Base-by-base conservation (phyloP, 805 yeast genomes). In the Wickerhamomyces hampshirensis region DNA sequence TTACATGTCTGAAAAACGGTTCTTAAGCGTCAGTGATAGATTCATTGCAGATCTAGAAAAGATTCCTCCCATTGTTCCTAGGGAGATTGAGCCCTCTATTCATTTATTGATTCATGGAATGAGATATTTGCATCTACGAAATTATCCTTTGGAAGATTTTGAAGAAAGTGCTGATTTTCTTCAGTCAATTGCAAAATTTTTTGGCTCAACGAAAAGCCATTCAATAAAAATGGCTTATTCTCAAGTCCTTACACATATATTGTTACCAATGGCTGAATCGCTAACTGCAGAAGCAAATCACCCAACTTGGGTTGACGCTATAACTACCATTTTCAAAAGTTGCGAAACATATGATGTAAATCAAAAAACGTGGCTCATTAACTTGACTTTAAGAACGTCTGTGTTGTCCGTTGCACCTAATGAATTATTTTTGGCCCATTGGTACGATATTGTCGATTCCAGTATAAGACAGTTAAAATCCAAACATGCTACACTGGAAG, bases 241-340 rank as follows among this genome's bases (percentile, higher is more conserved):
- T 31, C 95, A 87, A 45, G 95, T 87, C 1, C 66, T 89, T 27
- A 72, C 82, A 38, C 80, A 76, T 35, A 69, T 93, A 18, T 61
- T 93, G 3, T 62, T 87, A 28, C 94, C 97, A 0, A 58, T 93
- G 17, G 94, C 97, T 0, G 91, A 86, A 7, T 69, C 78, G 1
- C 68, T 89, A 23, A 86, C 96, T 0, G 98, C 96, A 0, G 99
- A 93, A 55, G 89, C 87, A 1, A 91, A 93, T 52, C 95, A 91
- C 56, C 98, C 98, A 4, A 77, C 83, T 1, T 93, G 98, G 99
- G 79, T 81, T 0, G 84, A 78, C 28, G 93, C 96, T 0, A 74
- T 87, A 36, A 72, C 73, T 16, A 62, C 68, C 14, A 75, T 91
- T 11, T 79, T 73, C 55, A 59, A 66, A 12, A 74, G 71, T 12